A percentile compares a stretch with the other conserved stretches of the same genome.
Evolutionary conservation across 1,139 yeast genomes (phyloP).

Genomic region (Geotrichum aggregatum): DNA sequence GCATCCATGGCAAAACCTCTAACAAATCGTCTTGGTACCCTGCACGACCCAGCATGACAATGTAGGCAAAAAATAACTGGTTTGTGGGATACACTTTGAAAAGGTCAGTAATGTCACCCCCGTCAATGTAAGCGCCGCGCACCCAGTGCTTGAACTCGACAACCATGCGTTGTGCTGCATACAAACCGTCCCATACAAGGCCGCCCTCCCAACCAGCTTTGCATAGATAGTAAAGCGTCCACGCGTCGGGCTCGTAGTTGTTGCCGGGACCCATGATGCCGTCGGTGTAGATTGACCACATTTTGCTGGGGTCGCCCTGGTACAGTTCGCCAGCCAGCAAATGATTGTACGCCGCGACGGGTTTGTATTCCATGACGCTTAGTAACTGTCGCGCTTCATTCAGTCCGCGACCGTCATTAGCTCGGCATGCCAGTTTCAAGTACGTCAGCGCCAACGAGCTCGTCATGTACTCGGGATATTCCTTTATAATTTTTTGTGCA

Average conservation of each 20-base stretch:
- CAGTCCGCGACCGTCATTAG: neutral
- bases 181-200: constrained; percentile 47
- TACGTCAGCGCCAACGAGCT: constrained; percentile 4
- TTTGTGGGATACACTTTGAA: constrained; percentile 46
- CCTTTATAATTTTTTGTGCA: constrained; percentile 18
- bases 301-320: constrained; percentile 13
- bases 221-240: constrained; percentile 29
- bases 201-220: constrained; percentile 30
- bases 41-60: constrained; percentile 48
- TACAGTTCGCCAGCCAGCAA: constrained; percentile 24
- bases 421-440: constrained; percentile 9
- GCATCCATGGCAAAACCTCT: constrained; percentile 57
- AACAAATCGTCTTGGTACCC: constrained; percentile 50
- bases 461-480: constrained; percentile 15
- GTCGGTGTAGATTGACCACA: constrained; percentile 33
- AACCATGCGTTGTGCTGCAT: constrained; percentile 60
- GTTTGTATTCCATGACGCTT: constrained; percentile 7
- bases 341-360: constrained; percentile 20
- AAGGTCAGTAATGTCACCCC: constrained; percentile 34
- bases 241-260: constrained; percentile 28
- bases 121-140: constrained; percentile 32
- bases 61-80: constrained; percentile 50
- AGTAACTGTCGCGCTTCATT: constrained; percentile 5
- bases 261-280: constrained; percentile 13
- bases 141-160: constrained; percentile 50